Conservation (phyloP, 2,329 filamentous ascomycete species). For the Lachnellula occidentalis region DNA sequence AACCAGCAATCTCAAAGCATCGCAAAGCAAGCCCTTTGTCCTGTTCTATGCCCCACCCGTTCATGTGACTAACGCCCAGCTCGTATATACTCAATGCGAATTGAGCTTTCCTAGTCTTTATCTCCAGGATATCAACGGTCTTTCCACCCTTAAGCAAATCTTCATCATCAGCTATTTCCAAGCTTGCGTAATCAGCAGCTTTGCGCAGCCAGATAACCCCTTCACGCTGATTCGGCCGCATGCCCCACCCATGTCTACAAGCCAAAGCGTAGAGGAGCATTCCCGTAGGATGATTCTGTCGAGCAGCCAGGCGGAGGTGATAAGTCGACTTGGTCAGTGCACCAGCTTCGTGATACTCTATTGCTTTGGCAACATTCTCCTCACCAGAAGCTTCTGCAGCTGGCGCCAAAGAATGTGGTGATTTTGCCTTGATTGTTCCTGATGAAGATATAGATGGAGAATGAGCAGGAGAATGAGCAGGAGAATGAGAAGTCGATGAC, state of each 20-base stretch:
- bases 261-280: conserved; percentile 96
- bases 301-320: conserved; percentile 83
- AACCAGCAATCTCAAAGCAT: conserved; percentile 94
- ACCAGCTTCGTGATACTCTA: conserved; percentile 82
- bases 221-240: conserved; percentile 85
- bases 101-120: conserved; percentile 81
- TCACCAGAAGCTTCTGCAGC: conserved; percentile 71
- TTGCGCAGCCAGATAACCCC: conserved; percentile 89
- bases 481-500: conserved; percentile 44
- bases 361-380: conserved; percentile 84
- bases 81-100: conserved; percentile 96
- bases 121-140: conserved; percentile 59
- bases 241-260: conserved; percentile 95
- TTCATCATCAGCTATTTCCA: conserved; percentile 81
- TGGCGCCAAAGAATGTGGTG: conserved; percentile 47
- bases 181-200: conserved; percentile 76
- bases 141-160: conserved; percentile 58
- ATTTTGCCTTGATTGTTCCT: conserved; percentile 35
- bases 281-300: conserved; percentile 78
- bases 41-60: conserved; percentile 94
- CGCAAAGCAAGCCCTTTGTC: conserved; percentile 82
- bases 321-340: conserved; percentile 92
- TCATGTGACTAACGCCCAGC: conserved; percentile 92
- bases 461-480: conserved; percentile 18
- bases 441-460: conserved; percentile 19